These are phyloP conservation scores for Schizophyllum amplum DNA, from an alignment of 1,284 basidiomycete genomes.

Conservation along the genomic window DNA sequence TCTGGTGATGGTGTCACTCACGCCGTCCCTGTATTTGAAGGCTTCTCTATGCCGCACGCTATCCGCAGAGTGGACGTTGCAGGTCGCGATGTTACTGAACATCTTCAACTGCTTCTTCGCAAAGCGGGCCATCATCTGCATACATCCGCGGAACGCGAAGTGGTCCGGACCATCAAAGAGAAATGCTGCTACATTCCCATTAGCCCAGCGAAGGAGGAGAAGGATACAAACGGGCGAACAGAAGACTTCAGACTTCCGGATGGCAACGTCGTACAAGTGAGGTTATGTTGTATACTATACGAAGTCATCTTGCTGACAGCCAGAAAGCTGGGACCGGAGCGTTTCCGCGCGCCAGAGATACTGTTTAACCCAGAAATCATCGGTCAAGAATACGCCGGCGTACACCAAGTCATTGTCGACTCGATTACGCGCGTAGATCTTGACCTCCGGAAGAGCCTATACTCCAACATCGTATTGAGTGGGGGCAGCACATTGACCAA, in stretches of 20 bases:
- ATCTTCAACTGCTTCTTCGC: constrained; percentile 88
- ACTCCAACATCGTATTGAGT: constrained; percentile 94
- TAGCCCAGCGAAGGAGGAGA: constrained; percentile 92
- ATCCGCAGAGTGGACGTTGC: constrained; percentile 95
- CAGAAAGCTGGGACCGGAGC: constrained; percentile 94
- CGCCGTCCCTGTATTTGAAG: constrained; percentile 98
- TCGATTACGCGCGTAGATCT: constrained; percentile 81
- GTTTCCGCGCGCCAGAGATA: constrained; percentile 96
- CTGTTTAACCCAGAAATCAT: constrained; percentile 97
- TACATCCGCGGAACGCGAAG: constrained; percentile 95
- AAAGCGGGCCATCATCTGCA: constrained; percentile 94
- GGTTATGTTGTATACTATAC: constrained; percentile 16
- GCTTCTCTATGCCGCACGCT: constrained; percentile 98
- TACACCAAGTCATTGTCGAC: constrained; percentile 92
- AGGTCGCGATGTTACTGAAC: constrained; percentile 95
- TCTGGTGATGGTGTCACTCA: constrained; percentile 99
- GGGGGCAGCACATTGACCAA: constrained; percentile 93
- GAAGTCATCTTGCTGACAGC: constrained; percentile 9
- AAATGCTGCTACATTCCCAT: constrained; percentile 94
- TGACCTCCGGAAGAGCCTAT: constrained; percentile 92
- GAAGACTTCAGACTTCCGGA: constrained; percentile 96
- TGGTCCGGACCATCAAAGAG: constrained; percentile 97
- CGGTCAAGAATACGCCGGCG: constrained; percentile 93
- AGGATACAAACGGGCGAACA: constrained; percentile 67
- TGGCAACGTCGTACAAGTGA: constrained; percentile 86